A percentile compares a stretch with the other conserved stretches of the same genome.
phyloP scores from a whole-genome alignment of 2,329 filamentous ascomycete genomes.

The Fusarium newnesense region DNA sequence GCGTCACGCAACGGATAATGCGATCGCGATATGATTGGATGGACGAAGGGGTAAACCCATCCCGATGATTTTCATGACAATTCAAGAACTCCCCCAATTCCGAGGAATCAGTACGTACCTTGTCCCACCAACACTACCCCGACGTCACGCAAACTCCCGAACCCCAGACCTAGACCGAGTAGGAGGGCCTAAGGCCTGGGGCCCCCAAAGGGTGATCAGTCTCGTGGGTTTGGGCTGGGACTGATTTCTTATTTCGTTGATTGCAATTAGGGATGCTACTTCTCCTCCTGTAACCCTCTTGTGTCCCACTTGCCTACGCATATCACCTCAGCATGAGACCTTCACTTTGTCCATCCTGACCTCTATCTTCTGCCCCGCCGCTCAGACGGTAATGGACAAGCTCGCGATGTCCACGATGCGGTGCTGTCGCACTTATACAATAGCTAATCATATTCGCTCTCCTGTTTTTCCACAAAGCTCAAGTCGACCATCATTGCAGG shows the following conservation, averaged over 20 bases:
- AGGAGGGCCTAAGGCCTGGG: slow-evolving; percentile 1
- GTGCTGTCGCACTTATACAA: slow-evolving; percentile 40
- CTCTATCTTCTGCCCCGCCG: slow-evolving; percentile 35
- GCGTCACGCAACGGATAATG: slow-evolving; percentile 12
- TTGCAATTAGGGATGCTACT: not conserved
- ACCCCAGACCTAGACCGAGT: slow-evolving; percentile 35
- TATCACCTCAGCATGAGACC: slow-evolving; percentile 32
- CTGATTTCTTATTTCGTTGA: slow-evolving; percentile 3
- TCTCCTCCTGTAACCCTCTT: not conserved
- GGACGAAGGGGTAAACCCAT: slow-evolving; percentile 14
- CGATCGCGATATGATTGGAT: slow-evolving; percentile 30
- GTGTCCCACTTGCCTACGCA: not conserved
- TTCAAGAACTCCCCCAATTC: slow-evolving; percentile 20
- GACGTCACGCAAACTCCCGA: slow-evolving; percentile 39
- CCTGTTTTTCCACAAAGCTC: not conserved
- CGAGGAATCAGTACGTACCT: slow-evolving; percentile 22
- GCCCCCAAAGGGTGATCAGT: slow-evolving; percentile 30
- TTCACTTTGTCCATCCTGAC: slow-evolving; percentile 37
- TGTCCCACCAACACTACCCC: slow-evolving; percentile 24
- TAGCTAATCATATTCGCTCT: slow-evolving; percentile 11
- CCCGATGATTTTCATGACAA: slow-evolving; percentile 23
- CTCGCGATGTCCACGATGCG: slow-evolving; percentile 45
- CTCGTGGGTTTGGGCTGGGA: slow-evolving; percentile 6
- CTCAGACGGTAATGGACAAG: slow-evolving; percentile 47
- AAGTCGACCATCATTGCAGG: slow-evolving; percentile 15